A percentile compares a stretch with the other conserved stretches of the same genome.
phyloP scores from a whole-genome alignment of 768 basidiomycete genomes.

The Cyathus striatus region DNA sequence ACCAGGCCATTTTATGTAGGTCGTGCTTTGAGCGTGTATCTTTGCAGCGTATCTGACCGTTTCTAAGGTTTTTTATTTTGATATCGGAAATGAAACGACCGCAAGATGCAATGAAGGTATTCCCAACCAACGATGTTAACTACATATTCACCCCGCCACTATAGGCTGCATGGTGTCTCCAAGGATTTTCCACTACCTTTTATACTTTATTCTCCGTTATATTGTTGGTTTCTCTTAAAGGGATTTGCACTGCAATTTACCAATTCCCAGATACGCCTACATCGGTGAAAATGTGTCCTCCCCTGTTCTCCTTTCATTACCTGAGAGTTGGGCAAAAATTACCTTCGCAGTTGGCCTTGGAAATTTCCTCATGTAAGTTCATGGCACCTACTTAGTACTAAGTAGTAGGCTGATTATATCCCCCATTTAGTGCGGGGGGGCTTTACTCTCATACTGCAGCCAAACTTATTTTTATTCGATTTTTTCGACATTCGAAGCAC shows the following conservation, averaged over 20 bases:
- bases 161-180: slow-evolving; percentile 51
- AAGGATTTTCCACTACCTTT: slow-evolving; percentile 47
- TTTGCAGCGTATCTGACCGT: too few species aligned
- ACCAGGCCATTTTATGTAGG: slow-evolving; percentile 54
- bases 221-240: slow-evolving; percentile 11
- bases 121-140: not conserved
- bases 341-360: slow-evolving; percentile 42
- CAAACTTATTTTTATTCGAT: slow-evolving; percentile 47
- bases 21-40: too few species aligned
- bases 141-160: too few species aligned
- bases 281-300: slow-evolving; percentile 42
- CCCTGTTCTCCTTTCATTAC: slow-evolving; percentile 41
- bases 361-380: slow-evolving; percentile 46
- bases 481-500: slow-evolving; percentile 43
- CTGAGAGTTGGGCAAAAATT: slow-evolving; percentile 44
- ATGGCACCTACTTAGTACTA: too few species aligned
- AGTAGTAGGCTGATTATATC: not conserved
- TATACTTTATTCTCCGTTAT: slow-evolving; percentile 42
- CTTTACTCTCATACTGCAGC: slow-evolving; percentile 48
- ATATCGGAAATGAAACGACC: slow-evolving; percentile 52
- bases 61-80: slow-evolving; percentile 47
- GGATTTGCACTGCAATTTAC: not conserved
- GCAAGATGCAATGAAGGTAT: slow-evolving; percentile 51
- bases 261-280: slow-evolving; percentile 33
- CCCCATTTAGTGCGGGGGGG: slow-evolving; percentile 35